phyloP scores from a whole-genome alignment of 2,329 filamentous ascomycete genomes.

The Monilinia laxa region DNA sequence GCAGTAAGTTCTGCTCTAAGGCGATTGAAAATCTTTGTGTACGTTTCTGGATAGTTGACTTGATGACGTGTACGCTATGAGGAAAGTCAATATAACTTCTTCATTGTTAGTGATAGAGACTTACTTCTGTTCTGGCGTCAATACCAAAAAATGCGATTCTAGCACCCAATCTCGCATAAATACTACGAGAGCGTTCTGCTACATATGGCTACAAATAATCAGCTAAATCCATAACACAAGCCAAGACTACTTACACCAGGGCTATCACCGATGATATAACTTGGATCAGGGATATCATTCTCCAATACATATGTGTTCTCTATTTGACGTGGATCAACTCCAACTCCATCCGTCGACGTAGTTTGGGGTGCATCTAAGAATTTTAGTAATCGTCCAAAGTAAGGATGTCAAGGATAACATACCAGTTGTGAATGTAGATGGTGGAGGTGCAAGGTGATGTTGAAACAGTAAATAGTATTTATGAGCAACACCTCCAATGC shows the following conservation, averaged over 20 bases:
- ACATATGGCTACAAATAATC: slow-evolving; percentile 69
- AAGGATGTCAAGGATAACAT: slow-evolving; percentile 41
- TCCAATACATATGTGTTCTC: slow-evolving; percentile 70
- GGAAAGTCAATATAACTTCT: not conserved
- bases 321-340: slow-evolving; percentile 67
- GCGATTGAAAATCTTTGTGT: slow-evolving; percentile 77
- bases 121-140: slow-evolving; percentile 80
- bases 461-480: slow-evolving; percentile 99
- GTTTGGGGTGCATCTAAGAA: slow-evolving; percentile 53
- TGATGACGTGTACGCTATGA: slow-evolving; percentile 76
- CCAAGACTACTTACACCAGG: slow-evolving; percentile 47
- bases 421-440: slow-evolving; percentile 82
- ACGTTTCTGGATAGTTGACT: slow-evolving; percentile 91
- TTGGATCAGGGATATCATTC: slow-evolving; percentile 59
- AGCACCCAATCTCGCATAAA: slow-evolving; percentile 81
- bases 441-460: slow-evolving; percentile 83
- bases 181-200: slow-evolving; percentile 78
- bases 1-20: slow-evolving; percentile 70
- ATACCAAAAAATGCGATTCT: slow-evolving; percentile 83
- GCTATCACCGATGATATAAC: slow-evolving; percentile 62
- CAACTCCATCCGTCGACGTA: slow-evolving; percentile 51
- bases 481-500: slow-evolving; percentile 86
- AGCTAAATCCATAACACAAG: not conserved
- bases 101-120: not conserved
- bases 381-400: slow-evolving; percentile 24